Conservation (phyloP, 139 green algal genomes). For the Micractinium sp. region DNA sequence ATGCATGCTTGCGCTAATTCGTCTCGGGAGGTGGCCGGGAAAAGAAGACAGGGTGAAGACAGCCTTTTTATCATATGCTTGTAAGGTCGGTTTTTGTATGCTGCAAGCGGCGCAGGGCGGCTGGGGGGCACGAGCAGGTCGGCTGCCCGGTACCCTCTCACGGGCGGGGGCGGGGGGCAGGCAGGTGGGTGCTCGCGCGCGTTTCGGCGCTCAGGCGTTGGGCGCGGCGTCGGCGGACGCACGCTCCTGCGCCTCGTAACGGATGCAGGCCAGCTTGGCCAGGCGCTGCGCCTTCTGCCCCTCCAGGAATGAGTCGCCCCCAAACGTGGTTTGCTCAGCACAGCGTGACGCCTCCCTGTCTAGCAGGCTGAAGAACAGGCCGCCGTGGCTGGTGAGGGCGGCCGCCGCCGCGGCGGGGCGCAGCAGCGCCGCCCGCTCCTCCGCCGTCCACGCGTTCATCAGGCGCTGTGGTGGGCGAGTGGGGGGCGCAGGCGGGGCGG, state of each 20-base stretch:
- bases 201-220: background rate
- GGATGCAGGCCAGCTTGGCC: background rate
- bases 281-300: background rate
- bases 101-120: too few relatives aligned
- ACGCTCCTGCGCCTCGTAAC: background rate
- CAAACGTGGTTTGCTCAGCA: background rate
- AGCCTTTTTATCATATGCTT: too few relatives aligned
- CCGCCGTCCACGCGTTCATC: background rate
- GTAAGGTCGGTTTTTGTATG: too few relatives aligned
- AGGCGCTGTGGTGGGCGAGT: too few relatives aligned
- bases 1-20: too few relatives aligned
- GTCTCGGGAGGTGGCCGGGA: too few relatives aligned
- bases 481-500: background rate
- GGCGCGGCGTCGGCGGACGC: background rate
- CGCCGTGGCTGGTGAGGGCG: background rate
- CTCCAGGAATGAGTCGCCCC: slow-evolving; percentile 5
- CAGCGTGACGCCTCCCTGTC: background rate
- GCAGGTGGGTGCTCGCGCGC: too few relatives aligned
- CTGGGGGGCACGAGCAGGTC: too few relatives aligned
- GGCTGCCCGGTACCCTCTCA: too few relatives aligned
- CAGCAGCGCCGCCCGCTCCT: slow-evolving; percentile 2
- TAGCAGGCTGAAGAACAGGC: background rate
- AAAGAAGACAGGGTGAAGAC: too few relatives aligned
- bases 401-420: background rate
- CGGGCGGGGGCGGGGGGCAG: too few relatives aligned